Conservation (phyloP, 345 rosid species). For the Brassica napus region DNA sequence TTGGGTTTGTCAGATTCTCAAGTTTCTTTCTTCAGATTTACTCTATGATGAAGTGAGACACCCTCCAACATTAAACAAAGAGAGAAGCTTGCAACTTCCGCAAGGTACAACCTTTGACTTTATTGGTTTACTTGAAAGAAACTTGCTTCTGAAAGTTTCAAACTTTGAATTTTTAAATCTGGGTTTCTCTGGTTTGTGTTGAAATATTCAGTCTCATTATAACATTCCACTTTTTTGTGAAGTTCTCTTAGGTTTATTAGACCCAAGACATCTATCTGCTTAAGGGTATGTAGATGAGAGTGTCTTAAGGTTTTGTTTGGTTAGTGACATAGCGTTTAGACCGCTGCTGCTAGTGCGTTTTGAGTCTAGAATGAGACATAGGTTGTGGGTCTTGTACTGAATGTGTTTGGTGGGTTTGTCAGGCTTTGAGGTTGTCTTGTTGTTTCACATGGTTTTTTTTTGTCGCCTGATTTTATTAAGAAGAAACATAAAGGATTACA, state of each 20-base stretch:
- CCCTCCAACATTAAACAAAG: background rate
- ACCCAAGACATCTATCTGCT: background rate
- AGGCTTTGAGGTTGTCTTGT: slow-evolving; percentile 39
- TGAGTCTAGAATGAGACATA: slow-evolving; percentile 18
- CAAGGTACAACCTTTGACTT: slow-evolving; percentile 34
- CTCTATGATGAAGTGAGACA: slow-evolving; percentile 33
- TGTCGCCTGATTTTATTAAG: too few relatives aligned
- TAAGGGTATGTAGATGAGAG: slow-evolving; percentile 1
- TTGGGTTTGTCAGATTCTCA: slow-evolving; percentile 11
- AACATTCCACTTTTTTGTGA: background rate
- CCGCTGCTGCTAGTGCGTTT: slow-evolving; percentile 22
- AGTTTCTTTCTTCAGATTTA: slow-evolving; percentile 29
- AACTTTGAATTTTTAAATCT: background rate
- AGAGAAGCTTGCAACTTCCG: slow-evolving; percentile 17
- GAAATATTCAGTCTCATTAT: background rate
- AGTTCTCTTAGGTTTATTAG: background rate
- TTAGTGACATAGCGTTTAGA: slow-evolving; percentile 7
- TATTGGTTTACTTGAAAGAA: slow-evolving; percentile 11
- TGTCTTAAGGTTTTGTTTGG: slow-evolving; percentile 20
- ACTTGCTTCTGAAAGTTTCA: slow-evolving; percentile 11
- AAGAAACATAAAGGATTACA: too few relatives aligned
- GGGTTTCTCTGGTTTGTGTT: slow-evolving; percentile 1
- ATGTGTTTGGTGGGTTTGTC: slow-evolving; percentile 41
- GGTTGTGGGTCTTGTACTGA: slow-evolving; percentile 37
- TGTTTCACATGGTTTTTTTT: slow-evolving; percentile 1